Evolutionary conservation across 2,329 filamentous ascomycete genomes (phyloP).

Genomic region (Phaeomoniella chlamydospora): DNA sequence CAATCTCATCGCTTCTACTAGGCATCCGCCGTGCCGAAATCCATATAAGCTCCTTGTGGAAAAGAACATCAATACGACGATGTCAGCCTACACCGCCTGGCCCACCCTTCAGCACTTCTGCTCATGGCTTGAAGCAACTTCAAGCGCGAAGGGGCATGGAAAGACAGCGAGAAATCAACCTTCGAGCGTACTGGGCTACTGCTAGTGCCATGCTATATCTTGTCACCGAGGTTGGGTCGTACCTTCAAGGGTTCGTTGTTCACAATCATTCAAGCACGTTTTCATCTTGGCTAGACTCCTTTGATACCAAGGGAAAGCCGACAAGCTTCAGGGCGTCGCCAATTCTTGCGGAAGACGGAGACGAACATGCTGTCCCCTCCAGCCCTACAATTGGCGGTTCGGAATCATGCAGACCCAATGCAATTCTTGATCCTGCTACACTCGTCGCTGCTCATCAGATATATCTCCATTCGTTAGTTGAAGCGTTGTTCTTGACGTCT

Average conservation of each 20-base stretch:
- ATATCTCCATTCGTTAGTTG: conserved; percentile 54
- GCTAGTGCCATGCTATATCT: conserved; percentile 80
- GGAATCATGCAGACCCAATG: conserved; percentile 4
- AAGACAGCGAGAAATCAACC: conserved; percentile 46
- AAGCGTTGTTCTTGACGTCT: conserved; percentile 28
- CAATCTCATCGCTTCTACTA: conserved; percentile 76
- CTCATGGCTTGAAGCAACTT: conserved; percentile 45
- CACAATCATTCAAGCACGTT: conserved; percentile 70
- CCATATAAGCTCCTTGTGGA: conserved; percentile 74
- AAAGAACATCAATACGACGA: conserved; percentile 61
- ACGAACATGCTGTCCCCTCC: background rate
- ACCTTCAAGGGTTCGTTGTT: conserved; percentile 81
- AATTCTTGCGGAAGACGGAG: background rate
- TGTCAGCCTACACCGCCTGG: conserved; percentile 60
- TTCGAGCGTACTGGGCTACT: conserved; percentile 82
- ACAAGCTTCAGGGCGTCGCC: background rate
- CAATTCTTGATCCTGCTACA: conserved; percentile 56
- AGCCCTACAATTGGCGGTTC: background rate
- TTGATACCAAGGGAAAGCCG: background rate
- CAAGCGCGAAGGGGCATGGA: conserved; percentile 49
- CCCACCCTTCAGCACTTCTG: conserved; percentile 47
- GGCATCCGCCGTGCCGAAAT: conserved; percentile 77
- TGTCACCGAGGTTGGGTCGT: conserved; percentile 71
- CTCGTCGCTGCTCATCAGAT: conserved; percentile 64
- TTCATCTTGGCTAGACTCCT: conserved; percentile 52